These are phyloP conservation scores for Termitomyces sp. DNA, from an alignment of 768 basidiomycete species.

Conservation along the genomic window DNA sequence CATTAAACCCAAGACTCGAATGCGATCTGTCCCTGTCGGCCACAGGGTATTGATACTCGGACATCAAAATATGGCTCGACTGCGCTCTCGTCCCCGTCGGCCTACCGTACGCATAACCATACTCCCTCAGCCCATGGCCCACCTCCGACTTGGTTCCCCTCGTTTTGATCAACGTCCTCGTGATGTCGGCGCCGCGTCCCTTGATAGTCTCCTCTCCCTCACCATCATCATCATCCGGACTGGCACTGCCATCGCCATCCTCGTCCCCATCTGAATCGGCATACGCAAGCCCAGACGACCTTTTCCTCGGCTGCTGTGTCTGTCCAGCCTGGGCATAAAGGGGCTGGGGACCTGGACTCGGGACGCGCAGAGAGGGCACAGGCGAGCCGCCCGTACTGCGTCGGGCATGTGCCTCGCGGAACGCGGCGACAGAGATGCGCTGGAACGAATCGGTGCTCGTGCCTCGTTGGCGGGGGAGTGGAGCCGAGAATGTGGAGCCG, in stretches of 20 bases:
- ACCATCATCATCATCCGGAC: slow-evolving; percentile 25
- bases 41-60: slow-evolving; percentile 5
- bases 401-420: slow-evolving; percentile 72
- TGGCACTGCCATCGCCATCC: slow-evolving; percentile 13
- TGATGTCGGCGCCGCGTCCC: slow-evolving; percentile 16
- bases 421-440: slow-evolving; percentile 77
- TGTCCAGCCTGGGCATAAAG: slow-evolving; percentile 7
- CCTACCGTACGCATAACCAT: neutral
- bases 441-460: slow-evolving; percentile 61
- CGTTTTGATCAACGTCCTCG: slow-evolving; percentile 14
- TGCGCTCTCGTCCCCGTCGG: slow-evolving; percentile 21
- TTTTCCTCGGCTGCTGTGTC: neutral
- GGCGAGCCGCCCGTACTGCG: slow-evolving; percentile 61
- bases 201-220: slow-evolving; percentile 14
- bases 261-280: slow-evolving; percentile 25
- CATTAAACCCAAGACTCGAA: slow-evolving; percentile 29
- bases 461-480: slow-evolving; percentile 47
- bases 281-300: slow-evolving; percentile 14
- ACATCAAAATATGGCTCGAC: slow-evolving; percentile 19
- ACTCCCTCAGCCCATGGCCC: slow-evolving; percentile 26
- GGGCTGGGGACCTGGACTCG: slow-evolving; percentile 32
- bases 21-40: slow-evolving; percentile 23
- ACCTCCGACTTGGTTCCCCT: slow-evolving; percentile 28
- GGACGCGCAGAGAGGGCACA: slow-evolving; percentile 30
- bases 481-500: neutral